Evolutionary conservation across 2,329 filamentous ascomycete genomes (phyloP).

Genomic region (Phaeosphaeriaceae sp.): DNA sequence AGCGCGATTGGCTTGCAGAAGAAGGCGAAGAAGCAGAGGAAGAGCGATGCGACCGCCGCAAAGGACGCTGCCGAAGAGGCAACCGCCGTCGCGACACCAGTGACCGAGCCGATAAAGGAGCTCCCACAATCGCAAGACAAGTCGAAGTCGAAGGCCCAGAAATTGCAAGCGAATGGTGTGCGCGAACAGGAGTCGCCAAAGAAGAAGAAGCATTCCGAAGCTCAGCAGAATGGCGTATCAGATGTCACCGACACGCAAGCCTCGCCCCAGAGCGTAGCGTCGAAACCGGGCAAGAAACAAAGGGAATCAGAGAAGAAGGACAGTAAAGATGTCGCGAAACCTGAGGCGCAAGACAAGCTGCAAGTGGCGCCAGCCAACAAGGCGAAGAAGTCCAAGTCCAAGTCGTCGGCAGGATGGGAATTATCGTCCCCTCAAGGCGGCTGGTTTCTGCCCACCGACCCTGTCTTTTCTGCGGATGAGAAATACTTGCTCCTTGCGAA

Average conservation of each 20-base stretch:
- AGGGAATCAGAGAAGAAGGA: conserved; percentile 8
- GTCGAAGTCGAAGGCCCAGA: conserved; percentile 17
- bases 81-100: conserved; percentile 12
- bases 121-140: conserved; percentile 16
- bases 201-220: conserved; percentile 15
- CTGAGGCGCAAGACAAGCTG: background rate
- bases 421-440: conserved; percentile 61
- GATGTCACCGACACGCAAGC: background rate
- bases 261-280: background rate
- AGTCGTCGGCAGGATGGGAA: conserved; percentile 27
- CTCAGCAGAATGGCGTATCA: conserved; percentile 3
- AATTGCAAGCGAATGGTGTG: conserved; percentile 8
- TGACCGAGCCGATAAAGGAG: conserved; percentile 19
- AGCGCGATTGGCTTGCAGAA: conserved; percentile 35
- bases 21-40: conserved; percentile 38
- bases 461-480: conserved; percentile 65
- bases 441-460: conserved; percentile 62
- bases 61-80: conserved; percentile 17
- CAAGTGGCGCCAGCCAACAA: conserved; percentile 6
- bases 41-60: conserved; percentile 25
- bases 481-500: conserved; percentile 75
- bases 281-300: conserved; percentile 12
- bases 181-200: conserved; percentile 14
- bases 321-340: background rate
- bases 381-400: conserved; percentile 31